A percentile compares a stretch with the other conserved stretches of the same genome.
phyloP scores from a whole-genome alignment of 805 yeast species.

The Saturnispora quitensis region DNA sequence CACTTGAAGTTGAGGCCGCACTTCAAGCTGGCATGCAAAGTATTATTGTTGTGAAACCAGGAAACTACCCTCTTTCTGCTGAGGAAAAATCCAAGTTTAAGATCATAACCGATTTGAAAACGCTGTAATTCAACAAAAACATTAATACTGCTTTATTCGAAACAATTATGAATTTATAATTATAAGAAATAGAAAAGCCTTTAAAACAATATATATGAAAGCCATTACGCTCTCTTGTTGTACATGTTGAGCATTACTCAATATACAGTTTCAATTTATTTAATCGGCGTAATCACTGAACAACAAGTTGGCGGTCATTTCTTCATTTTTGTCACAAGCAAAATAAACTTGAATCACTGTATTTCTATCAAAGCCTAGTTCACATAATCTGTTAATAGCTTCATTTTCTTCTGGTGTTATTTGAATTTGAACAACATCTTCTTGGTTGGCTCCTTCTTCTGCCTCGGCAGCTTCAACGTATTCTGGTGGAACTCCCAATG shows the following conservation, averaged over 20 bases:
- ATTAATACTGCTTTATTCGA: not conserved
- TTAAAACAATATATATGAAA: not conserved
- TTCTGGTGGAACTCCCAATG: slow-evolving; percentile 33
- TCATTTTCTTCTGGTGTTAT: slow-evolving; percentile 77
- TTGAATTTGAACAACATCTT: slow-evolving; percentile 29
- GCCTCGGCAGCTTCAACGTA: slow-evolving; percentile 29
- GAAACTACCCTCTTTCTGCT: slow-evolving; percentile 47
- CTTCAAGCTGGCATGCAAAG: slow-evolving; percentile 50
- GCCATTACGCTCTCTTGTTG: not conserved
- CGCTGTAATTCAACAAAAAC: not conserved
- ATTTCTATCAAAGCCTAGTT: slow-evolving; percentile 84
- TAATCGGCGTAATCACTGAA: slow-evolving; percentile 47
- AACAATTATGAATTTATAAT: not conserved
- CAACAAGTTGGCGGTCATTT: slow-evolving; percentile 86
- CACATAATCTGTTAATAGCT: slow-evolving; percentile 86
- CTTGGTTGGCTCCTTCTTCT: slow-evolving; percentile 25
- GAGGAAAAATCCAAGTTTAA: slow-evolving; percentile 21
- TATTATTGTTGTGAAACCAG: slow-evolving; percentile 59
- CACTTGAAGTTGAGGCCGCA: slow-evolving; percentile 72
- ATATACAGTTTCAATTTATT: not conserved
- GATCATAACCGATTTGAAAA: not conserved
- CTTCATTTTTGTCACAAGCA: slow-evolving; percentile 98
- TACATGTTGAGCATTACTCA: not conserved
- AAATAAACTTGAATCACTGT: slow-evolving; percentile 87
- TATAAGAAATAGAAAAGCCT: not conserved